Evolutionary conservation across 169 alveolate species (phyloP), one percentile per base, ranked within the genome.

Genomic region (Plasmodium berghei): DNA sequence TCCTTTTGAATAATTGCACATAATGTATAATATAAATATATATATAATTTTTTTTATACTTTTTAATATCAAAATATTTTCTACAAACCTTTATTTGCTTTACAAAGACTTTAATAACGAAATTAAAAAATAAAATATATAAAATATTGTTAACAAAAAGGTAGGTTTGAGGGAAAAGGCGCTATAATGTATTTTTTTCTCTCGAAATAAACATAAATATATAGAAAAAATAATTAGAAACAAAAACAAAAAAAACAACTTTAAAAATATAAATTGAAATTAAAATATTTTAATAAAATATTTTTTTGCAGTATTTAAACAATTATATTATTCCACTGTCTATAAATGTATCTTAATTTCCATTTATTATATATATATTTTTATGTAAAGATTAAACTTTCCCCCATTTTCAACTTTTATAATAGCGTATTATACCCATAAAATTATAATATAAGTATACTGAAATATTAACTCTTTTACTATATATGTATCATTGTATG

Each of bases 311-410:
- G 8, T 24, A 24, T 24, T 61, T 20, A 61, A 18, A 24, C 70
- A 18, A 61, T 61, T 61, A 61, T 61, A 18, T 61, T 18, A 18
- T 18, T 12, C 70, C 22, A 14, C 34, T 61, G 59, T 52, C 59
- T 52, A 52, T 52, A 52, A 12, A 16, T 52, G 6, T 16, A 52
- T 61, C 20, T 61, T 61, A 9, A 18, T 18, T 8, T 16, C 34
- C 26, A 18, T 61, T 5, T 61, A 61, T 18, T 61, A 16, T 55
- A 16, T 55, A 16, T 55, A 16, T 55, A 5, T 55, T 55, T 55
- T 55, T 55, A 10, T 55, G 16, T 10, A 55, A 55, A 55, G 22
- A 16, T 16, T 1, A 55, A 34, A 3, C 42, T 34, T 3, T 34
- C 42, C 42, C 42, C 42, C 42, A 34, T 34, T 34, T 34, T 34